Base-by-base conservation (phyloP, 164 flowering plant genomes). In the Vitis amurensis region DNA sequence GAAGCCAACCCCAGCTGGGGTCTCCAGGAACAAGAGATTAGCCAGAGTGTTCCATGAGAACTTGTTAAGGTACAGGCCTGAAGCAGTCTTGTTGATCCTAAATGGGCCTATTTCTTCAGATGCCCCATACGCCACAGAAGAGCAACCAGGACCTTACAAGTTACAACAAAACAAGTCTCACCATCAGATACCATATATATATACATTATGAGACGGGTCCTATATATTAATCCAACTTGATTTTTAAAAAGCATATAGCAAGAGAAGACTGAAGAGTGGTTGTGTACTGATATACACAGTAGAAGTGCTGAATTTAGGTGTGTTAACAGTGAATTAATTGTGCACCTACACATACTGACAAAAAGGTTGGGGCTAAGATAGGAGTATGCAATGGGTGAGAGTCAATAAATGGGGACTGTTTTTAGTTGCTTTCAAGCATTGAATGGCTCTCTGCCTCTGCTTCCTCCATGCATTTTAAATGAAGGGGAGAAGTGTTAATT, bases 1-100 rank as follows among this genome's bases (percentile, higher is more conserved):
- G 86, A 89, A 94, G 50, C 98, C 98, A 27, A 94, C 98, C 4
- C 98, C 98, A 7, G 98, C 97, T 1, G 98, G 98, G 53, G 96
- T 68, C 77, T 94, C 98, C 27, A 94, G 70, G 78, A 91, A 91
- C 59, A 94, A 79, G 59, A 90, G 85, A 74, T 94, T 94, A 12
- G 98, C 93, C 29, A 59, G 84, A 8, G 78, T 65, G 88, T 90
- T 91, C 97, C 97, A 93, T 8, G 97, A 87, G 79, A 86, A 88
- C 65, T 86, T 89, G 86, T 91, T 93, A 13, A 88, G 71, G 79
- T 84, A 68, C 50, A 91, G 64, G 8, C 91, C 89, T 4, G 89
- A 78, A 4, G 81, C 84, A 16, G 76, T 75, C 68, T 77, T 91
- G 84, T 85, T 89, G 27, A 93, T 77, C 78, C 90, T 80, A 64